These are phyloP conservation scores for Pythium rhizo-oryzae DNA, from an alignment of 352 stramenopile genomes.

Conservation along the genomic window DNA sequence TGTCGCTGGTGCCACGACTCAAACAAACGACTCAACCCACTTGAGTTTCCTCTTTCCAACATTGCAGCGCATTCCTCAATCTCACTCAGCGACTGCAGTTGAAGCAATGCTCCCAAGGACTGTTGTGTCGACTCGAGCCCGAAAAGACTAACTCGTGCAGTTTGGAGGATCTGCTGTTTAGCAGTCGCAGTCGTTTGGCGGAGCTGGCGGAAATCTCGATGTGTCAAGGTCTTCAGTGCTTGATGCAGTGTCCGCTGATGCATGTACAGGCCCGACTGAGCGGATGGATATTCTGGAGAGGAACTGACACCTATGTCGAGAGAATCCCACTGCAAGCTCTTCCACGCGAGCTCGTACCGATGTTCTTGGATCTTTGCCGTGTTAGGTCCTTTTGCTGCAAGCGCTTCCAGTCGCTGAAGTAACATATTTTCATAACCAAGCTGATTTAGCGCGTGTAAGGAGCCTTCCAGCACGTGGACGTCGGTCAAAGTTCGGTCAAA, in stretches of 20 bases:
- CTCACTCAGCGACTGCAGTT: constrained; percentile 61
- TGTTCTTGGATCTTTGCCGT: constrained; percentile 44
- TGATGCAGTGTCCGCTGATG: constrained; percentile 64
- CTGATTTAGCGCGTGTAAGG: constrained; percentile 59
- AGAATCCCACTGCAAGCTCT: constrained; percentile 72
- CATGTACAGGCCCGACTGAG: constrained; percentile 29
- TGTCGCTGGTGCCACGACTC: constrained; percentile 45
- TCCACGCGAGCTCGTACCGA: constrained; percentile 83
- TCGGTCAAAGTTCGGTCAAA: constrained; percentile 26
- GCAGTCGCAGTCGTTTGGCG: constrained; percentile 36
- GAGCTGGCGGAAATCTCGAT: constrained; percentile 50
- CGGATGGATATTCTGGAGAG: background rate
- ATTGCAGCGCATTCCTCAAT: constrained; percentile 49
- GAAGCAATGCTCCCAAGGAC: constrained; percentile 53
- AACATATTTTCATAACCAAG: constrained; percentile 81
- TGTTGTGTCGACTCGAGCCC: constrained; percentile 74
- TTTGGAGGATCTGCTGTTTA: constrained; percentile 57
- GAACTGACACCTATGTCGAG: constrained; percentile 23
- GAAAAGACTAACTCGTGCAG: constrained; percentile 57
- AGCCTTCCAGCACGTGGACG: constrained; percentile 40
- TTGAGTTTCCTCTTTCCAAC: background rate
- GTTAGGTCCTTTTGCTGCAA: constrained; percentile 8
- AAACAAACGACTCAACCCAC: constrained; percentile 28
- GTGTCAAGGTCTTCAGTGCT: constrained; percentile 56
- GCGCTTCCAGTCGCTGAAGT: constrained; percentile 50